Base-by-base conservation (phyloP, 257 asterid genomes). In the Scutellaria baicalensis region DNA sequence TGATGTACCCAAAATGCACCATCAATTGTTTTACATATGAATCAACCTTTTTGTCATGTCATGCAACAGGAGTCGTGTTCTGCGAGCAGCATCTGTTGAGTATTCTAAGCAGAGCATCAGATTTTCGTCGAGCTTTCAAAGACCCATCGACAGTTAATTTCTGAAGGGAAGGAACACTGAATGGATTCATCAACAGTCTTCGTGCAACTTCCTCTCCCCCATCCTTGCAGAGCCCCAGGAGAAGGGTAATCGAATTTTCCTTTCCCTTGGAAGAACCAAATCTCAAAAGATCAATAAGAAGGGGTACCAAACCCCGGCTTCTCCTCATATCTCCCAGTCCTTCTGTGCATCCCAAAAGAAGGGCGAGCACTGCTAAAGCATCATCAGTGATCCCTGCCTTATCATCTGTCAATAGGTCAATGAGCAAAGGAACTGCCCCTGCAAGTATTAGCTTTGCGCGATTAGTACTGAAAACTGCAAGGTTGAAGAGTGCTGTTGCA, bases 331-430 rank as follows among this genome's bases (percentile, higher is more conserved):
- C 95, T 54, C 82, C 88, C 17, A 87, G 72, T 31, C 97, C 96
- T 81, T 85, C 83, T 12, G 72, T 64, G 76, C 93, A 83, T 31
- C 91, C 86, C 57, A 84, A 69, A 64, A 91, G 85, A 66, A 89
- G 84, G 11, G 92, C 83, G 11, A 89, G 95, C 80, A 92, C 85
- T 0, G 86, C 87, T 74, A 92, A 71, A 12, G 95, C 90, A 68
- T 89, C 95, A 58, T 87, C 96, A 0, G 97, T 89, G 49, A 89
- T 82, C 9, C 96, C 96, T 5, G 96, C 97, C 76, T 78, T 89
- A 74, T 84, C 95, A 48, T 92, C 96, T 62, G 87, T 83, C 82
- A 92, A 71, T 44, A 83, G 83, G 66, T 80, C 75, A 71, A 92
- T 79, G 62, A 92, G 89, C 81, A 88, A 74, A 0, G 95, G 89